Base-by-base conservation (phyloP, 768 basidiomycete species). In the Coprinopsis marcescibilis region DNA sequence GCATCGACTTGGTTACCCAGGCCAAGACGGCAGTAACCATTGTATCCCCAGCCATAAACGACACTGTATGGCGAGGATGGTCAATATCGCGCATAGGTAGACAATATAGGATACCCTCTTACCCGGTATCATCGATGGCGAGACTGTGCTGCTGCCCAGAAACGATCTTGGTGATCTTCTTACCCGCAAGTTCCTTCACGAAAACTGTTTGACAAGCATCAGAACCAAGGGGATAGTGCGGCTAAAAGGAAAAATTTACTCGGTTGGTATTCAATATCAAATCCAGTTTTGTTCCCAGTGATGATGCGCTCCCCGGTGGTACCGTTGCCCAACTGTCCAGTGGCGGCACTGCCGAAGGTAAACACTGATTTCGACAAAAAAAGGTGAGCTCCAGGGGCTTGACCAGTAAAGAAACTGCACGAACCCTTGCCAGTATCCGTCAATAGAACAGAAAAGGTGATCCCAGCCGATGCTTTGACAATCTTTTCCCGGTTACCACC, bases 251-350 rank as follows among this genome's bases (percentile, higher is more conserved):
- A 15, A 15, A 21, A 52, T 73, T 54, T 56, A 86, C 89, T 69
- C 20, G 89, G 88, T 7, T 78, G 72, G 26, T 70, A 65, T 55
- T 90, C 83, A 15, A 87, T 75, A 57, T 95, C 93, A 57, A 77
- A 95, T 10, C 78, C 81, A 0, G 83, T 80, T 65, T 91, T 91
- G 56, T 89, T 89, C 15, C 86, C 88, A 1, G 86, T 85, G 7
- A 83, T 78, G 48, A 95, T 89, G 27, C 89, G 79, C 64, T 95
- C 92, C n/a, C 94, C 91, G 0, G 91, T 94, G 52, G 80, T 80
- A 14, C 94, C 95, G 60, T 91, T 94, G 0, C 92, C 95, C 0
- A 97, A 71, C 54, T 96, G 94, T 1, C 95, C 95, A 49, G 89
- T 83, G 64, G 96, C 93, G 17, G 83, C 89, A 42, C 89, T 93